Evolutionary conservation across 805 yeast genomes (phyloP).

Genomic region (Clavispora fructus): DNA sequence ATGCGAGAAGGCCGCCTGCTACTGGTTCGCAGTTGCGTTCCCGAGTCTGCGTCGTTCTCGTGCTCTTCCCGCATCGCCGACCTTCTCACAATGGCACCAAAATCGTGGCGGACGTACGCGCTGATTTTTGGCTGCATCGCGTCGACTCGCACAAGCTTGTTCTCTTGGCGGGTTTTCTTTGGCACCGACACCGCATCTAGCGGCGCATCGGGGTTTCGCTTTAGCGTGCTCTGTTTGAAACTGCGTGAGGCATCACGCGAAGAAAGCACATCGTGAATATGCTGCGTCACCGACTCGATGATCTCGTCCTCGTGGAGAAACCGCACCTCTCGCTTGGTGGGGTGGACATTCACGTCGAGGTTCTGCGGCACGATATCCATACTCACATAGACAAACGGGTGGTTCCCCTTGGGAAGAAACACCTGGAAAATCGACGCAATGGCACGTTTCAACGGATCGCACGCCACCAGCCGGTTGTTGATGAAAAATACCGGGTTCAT

Average conservation of each 20-base stretch:
- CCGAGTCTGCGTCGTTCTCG: background rate
- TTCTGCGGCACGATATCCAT: slow-evolving; percentile 61
- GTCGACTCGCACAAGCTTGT: slow-evolving; percentile 69
- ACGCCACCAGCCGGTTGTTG: slow-evolving; percentile 74
- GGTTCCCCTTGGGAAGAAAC: slow-evolving; percentile 70
- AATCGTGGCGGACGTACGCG: slow-evolving; percentile 11
- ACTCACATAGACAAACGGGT: slow-evolving; percentile 72
- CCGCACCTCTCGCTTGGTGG: slow-evolving; percentile 88
- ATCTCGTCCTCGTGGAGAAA: slow-evolving; percentile 86
- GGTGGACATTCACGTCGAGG: slow-evolving; percentile 92
- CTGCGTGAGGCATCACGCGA: slow-evolving; percentile 62
- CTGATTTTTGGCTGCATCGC: slow-evolving; percentile 46
- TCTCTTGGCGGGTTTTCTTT: slow-evolving; percentile 47
- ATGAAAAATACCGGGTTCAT: slow-evolving; percentile 75
- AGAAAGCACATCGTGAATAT: slow-evolving; percentile 47
- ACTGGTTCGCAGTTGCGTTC: no score
- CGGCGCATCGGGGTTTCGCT: slow-evolving; percentile 4
- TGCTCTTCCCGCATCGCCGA: background rate
- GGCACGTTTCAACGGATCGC: slow-evolving; percentile 76
- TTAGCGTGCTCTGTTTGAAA: slow-evolving; percentile 55
- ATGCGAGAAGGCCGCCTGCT: background rate
- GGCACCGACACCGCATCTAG: slow-evolving; percentile 10
- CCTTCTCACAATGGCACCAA: background rate
- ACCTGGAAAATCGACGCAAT: slow-evolving; percentile 54
- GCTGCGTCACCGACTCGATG: slow-evolving; percentile 49